A percentile compares a stretch with the other conserved stretches of the same genome.
phyloP scores from a whole-genome alignment of 441 rosid genomes.

The Francoa sonchifolia region DNA sequence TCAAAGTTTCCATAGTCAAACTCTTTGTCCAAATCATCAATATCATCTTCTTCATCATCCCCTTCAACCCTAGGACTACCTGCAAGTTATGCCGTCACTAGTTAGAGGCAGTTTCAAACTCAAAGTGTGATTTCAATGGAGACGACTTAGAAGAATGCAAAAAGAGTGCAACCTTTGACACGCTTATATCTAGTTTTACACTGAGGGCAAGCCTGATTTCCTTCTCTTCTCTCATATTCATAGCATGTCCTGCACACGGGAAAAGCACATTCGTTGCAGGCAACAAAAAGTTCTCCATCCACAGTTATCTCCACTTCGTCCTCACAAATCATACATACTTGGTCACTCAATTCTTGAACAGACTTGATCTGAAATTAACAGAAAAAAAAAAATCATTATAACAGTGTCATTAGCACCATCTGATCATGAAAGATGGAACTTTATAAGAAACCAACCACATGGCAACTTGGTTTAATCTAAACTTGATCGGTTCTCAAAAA shows the following conservation, averaged over 20 bases:
- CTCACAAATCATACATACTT: conserved; percentile 73
- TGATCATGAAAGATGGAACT: conserved; percentile 4
- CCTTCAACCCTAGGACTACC: conserved; percentile 78
- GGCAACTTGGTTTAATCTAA: too few species aligned
- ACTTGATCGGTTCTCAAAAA: too few species aligned
- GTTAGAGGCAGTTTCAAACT: not conserved
- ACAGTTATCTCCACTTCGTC: conserved; percentile 56
- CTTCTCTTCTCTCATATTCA: conserved; percentile 81
- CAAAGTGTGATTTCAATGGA: not conserved
- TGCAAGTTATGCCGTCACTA: conserved; percentile 17
- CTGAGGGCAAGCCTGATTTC: conserved; percentile 71
- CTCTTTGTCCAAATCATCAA: conserved; percentile 64
- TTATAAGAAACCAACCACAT: too few species aligned
- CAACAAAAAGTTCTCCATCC: conserved; percentile 72
- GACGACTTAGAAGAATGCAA: conserved; percentile 1
- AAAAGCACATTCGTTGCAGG: conserved; percentile 90
- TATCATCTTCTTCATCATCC: conserved; percentile 72
- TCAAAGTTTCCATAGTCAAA: conserved; percentile 31
- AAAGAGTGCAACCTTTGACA: conserved; percentile 36
- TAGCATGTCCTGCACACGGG: conserved; percentile 85
- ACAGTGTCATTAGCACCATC: conserved; percentile 8
- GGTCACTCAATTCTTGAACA: conserved; percentile 56
- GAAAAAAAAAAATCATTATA: not conserved
- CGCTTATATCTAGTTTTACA: conserved; percentile 77
- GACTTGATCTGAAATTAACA: conserved; percentile 38